Percentiles rank a stretch among this genome's conserved stretches.
These are phyloP conservation scores for Tetrapyrgos nigripes DNA, from an alignment of 1,284 basidiomycete genomes.

Conservation along the genomic window DNA sequence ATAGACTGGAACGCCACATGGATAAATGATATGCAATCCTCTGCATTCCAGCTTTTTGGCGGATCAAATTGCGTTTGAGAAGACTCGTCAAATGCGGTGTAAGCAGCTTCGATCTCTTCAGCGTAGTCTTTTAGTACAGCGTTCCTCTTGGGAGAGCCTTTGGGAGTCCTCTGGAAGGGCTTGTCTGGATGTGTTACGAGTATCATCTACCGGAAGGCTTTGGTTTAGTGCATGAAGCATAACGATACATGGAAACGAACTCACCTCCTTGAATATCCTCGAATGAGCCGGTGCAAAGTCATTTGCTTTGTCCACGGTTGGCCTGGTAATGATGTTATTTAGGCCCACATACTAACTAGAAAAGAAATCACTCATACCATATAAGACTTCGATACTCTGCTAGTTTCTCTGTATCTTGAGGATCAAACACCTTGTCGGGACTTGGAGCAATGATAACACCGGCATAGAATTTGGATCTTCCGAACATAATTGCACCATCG, in stretches of 20 bases:
- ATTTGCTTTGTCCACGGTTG: slow-evolving; percentile 43
- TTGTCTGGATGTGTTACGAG: slow-evolving; percentile 31
- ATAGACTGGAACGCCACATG: slow-evolving; percentile 14
- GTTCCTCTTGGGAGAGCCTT: slow-evolving; percentile 32
- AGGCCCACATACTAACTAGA: background rate
- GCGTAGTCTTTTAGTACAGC: slow-evolving; percentile 32
- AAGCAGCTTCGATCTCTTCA: slow-evolving; percentile 32
- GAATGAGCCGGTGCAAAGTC: slow-evolving; percentile 46
- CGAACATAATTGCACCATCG: slow-evolving; percentile 34
- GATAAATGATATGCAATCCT: slow-evolving; percentile 13
- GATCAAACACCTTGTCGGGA: slow-evolving; percentile 26
- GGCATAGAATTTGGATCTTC: slow-evolving; percentile 33
- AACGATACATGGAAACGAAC: too few species aligned
- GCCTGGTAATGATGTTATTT: slow-evolving; percentile 33
- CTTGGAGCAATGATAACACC: slow-evolving; percentile 37
- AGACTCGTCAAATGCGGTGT: slow-evolving; percentile 10
- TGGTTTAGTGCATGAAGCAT: background rate
- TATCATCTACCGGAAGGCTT: slow-evolving; percentile 41
- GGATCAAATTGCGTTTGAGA: slow-evolving; percentile 2
- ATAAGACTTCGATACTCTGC: slow-evolving; percentile 28
- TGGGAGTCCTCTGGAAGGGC: slow-evolving; percentile 38
- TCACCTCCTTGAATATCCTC: slow-evolving; percentile 45
- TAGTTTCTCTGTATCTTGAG: slow-evolving; percentile 26
- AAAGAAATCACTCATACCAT: slow-evolving; percentile 23
- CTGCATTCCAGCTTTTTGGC: slow-evolving; percentile 4